Base-by-base conservation (phyloP, 2,329 filamentous ascomycete genomes). In the Podosphaera fusca region DNA sequence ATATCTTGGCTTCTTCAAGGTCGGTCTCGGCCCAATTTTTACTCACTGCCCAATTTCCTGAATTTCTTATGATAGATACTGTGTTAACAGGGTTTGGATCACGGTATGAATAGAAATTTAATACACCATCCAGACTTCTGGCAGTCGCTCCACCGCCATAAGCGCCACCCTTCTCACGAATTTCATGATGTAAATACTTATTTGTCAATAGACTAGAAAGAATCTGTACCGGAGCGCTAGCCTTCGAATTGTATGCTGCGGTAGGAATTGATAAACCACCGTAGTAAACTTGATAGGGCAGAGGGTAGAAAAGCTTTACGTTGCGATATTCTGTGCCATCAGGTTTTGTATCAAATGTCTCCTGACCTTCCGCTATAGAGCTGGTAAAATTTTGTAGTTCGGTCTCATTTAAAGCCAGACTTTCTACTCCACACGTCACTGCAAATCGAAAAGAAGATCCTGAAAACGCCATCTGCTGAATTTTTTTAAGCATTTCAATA, bases 211-310 rank as follows among this genome's bases (percentile, higher is more conserved):
- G 79, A 68, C 95, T 87, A 10, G 89, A 82, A 30, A 98, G 80
- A 46, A 96, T 84, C 64, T 90, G 87, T 14, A 96, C 80, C 0
- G 88, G 78, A 1, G 92, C 87, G 46, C 85, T 82, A 56, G 84
- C 77, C 0, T 81, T 69, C 49, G 85, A 79, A 2, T 80, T 82
- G 69, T 95, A 98, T 0, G 89, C 85, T 0, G 85, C 84, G 0
- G 90, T 94, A 5, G 85, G 82, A 12, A 95, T 71, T 21, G 87
- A 84, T 50, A 92, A 75, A 14, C 83, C 85, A 6, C 90, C 87
- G 67, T 96, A 96, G 68, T 94, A 95, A 38, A 98, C 92, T 70
- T 98, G 92, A 70, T 95, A 98, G 0, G 92, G 92, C 21, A 98
- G 75, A 31, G 90, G 84, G 70, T 94, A 96, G 71, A 96, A 94